A percentile compares a stretch with the other conserved stretches of the same genome.
Conservation (phyloP, 371 early-diverging fungal genomes). For the Circinella umbellata region DNA sequence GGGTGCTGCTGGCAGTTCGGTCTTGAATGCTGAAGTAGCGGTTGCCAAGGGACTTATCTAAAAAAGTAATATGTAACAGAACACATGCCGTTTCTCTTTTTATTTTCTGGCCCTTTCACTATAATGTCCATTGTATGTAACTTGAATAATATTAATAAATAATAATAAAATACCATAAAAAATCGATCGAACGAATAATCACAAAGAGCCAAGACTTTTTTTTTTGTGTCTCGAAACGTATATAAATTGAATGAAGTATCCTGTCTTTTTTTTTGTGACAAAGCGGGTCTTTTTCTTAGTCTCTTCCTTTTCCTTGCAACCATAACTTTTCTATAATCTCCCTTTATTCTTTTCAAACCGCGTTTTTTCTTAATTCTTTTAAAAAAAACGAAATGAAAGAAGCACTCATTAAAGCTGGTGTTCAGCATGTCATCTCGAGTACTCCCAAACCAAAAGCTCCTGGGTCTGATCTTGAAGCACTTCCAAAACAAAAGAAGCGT, state of each 20-base stretch:
- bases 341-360: background rate
- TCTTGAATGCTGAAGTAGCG: slow-evolving; percentile 95
- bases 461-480: slow-evolving; percentile 3
- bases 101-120: background rate
- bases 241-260: background rate
- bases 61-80: background rate
- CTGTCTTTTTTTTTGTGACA: too few relatives aligned
- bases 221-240: background rate
- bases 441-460: slow-evolving; percentile 9
- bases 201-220: background rate
- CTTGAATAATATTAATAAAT: too few relatives aligned
- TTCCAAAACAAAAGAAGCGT: slow-evolving; percentile 2
- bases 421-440: slow-evolving; percentile 4
- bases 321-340: too few relatives aligned
- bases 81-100: background rate
- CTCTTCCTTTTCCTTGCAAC: background rate
- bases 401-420: slow-evolving; percentile 16
- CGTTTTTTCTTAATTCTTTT: background rate
- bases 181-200: background rate
- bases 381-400: slow-evolving; percentile 2
- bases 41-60: slow-evolving; percentile 76
- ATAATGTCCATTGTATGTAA: too few relatives aligned
- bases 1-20: slow-evolving; percentile 95
- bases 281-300: background rate
- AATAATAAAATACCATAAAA: background rate